Evolutionary conservation across 108 stramenopile genomes (phyloP).

Genomic region (Pseudonitzschia multistriata): DNA sequence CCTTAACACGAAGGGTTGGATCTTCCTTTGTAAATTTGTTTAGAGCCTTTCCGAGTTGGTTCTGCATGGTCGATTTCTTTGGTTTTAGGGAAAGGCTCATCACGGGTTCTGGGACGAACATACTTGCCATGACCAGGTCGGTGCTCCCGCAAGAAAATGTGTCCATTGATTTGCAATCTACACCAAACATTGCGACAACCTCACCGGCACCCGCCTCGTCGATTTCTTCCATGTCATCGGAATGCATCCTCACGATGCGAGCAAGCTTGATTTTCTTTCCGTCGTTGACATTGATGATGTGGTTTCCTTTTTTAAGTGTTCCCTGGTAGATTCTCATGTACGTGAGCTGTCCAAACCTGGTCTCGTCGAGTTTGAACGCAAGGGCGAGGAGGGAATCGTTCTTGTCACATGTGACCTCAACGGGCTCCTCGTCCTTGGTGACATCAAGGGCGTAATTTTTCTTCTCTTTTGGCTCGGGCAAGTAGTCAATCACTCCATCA

Average conservation of each 20-base stretch:
- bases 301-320: slow-evolving; percentile 84
- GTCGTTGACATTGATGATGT: slow-evolving; percentile 78
- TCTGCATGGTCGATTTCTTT: slow-evolving; percentile 73
- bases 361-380: slow-evolving; percentile 99
- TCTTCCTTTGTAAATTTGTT: slow-evolving; percentile 98
- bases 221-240: slow-evolving; percentile 99
- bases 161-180: slow-evolving; percentile 98
- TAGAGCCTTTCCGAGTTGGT: slow-evolving; percentile 92
- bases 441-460: slow-evolving; percentile 91
- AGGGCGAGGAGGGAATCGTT: slow-evolving; percentile 90
- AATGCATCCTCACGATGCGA: slow-evolving; percentile 98
- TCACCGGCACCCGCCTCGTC: slow-evolving; percentile 93
- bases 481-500: slow-evolving; percentile 95
- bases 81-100: slow-evolving; percentile 97
- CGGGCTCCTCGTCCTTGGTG: slow-evolving; percentile 76
- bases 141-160: slow-evolving; percentile 93
- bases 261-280: slow-evolving; percentile 93
- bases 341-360: slow-evolving; percentile 96
- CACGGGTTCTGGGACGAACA: slow-evolving; percentile 99
- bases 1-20: slow-evolving; percentile 93
- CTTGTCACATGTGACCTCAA: slow-evolving; percentile 58
- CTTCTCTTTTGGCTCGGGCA: slow-evolving; percentile 93
- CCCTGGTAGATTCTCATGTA: slow-evolving; percentile 99
- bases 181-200: slow-evolving; percentile 99
- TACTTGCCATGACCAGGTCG: slow-evolving; percentile 88